Evolutionary conservation across 306 rosid species (phyloP).

Genomic region (Acacia melanoxylon): DNA sequence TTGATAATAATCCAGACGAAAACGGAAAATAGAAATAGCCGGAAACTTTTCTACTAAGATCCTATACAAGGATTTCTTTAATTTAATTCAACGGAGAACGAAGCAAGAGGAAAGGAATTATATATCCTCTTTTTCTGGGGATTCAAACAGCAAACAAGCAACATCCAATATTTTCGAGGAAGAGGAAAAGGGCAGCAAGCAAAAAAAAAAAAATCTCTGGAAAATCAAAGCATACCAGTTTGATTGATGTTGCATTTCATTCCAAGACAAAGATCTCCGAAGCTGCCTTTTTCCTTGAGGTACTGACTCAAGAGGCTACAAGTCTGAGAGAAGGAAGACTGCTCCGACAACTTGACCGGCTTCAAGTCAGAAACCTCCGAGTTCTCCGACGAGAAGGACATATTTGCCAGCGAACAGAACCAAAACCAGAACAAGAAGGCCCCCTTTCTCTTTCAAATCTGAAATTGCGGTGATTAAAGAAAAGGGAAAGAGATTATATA

Average conservation of each 20-base stretch:
- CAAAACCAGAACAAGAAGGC: background rate
- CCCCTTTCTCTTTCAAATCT: background rate
- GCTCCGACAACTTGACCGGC: constrained; percentile 49
- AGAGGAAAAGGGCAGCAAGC: no score
- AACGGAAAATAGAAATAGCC: background rate
- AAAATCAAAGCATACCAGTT: constrained; percentile 39
- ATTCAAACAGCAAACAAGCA: constrained; percentile 3
- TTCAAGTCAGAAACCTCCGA: constrained; percentile 55
- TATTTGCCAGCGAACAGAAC: constrained; percentile 19
- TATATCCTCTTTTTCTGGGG: background rate
- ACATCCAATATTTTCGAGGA: background rate
- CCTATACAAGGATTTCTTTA: background rate
- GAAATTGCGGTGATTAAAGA: constrained; percentile 4
- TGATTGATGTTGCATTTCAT: constrained; percentile 52
- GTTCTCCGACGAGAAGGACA: constrained; percentile 66
- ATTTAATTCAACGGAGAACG: background rate
- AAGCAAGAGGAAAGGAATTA: constrained; percentile 21
- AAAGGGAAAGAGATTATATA: background rate
- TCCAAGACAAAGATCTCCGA: constrained; percentile 73
- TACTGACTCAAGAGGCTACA: constrained; percentile 59
- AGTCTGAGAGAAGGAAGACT: constrained; percentile 60
- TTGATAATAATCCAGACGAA: background rate
- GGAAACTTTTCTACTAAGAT: background rate
- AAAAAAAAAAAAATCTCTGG: background rate
- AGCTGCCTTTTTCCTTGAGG: constrained; percentile 55